Conservation (phyloP, 2,329 filamentous ascomycete genomes). For the Sclerotinia sclerotiorum region DNA sequence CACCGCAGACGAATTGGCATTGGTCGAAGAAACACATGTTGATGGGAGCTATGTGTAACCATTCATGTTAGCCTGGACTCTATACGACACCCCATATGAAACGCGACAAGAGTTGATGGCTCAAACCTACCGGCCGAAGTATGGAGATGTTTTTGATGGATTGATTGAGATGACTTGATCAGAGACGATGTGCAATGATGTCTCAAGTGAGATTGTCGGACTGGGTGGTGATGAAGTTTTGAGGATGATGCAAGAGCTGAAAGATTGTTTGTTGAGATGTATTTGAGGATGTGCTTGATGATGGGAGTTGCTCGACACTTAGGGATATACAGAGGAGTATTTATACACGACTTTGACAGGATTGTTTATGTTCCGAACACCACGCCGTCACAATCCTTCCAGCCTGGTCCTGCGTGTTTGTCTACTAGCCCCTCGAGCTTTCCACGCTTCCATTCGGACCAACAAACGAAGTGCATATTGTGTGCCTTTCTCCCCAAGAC, state of each 20-base stretch:
- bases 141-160: constrained; percentile 18
- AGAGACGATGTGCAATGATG: constrained; percentile 9
- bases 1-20: constrained; percentile 79
- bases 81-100: constrained; percentile 26
- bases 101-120: constrained; percentile 21
- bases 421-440: constrained; percentile 18
- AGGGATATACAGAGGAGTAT: constrained; percentile 29
- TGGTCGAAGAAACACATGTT: constrained; percentile 97
- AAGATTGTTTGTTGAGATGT: constrained; percentile 30
- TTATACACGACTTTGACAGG: constrained; percentile 31
- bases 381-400: constrained; percentile 23
- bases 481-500: constrained; percentile 29
- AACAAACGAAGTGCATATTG: constrained; percentile 35
- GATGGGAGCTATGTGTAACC: constrained; percentile 34
- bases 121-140: constrained; percentile 34
- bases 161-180: not conserved
- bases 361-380: constrained; percentile 21
- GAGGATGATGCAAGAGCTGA: constrained; percentile 26
- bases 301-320: constrained; percentile 24
- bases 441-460: constrained; percentile 28
- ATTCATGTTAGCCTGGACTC: constrained; percentile 28
- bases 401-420: constrained; percentile 21
- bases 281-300: constrained; percentile 28
- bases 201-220: constrained; percentile 7
- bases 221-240: constrained; percentile 26